phyloP scores from a whole-genome alignment of 352 stramenopile species.

The Pythium aphanidermatum region DNA sequence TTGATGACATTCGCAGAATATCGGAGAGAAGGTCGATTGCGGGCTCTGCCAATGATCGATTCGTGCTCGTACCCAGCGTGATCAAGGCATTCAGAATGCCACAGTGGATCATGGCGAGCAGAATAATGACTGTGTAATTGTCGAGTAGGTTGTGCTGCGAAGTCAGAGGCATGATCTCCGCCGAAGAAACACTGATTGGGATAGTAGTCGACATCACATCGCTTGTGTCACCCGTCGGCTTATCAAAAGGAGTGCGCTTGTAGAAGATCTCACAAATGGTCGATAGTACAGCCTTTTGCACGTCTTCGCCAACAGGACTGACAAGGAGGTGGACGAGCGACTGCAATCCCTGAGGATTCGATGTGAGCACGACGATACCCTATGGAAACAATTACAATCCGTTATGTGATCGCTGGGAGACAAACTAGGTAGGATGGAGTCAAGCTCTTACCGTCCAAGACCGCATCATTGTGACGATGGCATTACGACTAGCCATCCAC shows the following conservation, averaged over 20 bases:
- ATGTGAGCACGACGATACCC: slow-evolving; percentile 82
- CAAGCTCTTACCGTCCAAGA: slow-evolving; percentile 63
- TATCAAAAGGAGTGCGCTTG: slow-evolving; percentile 81
- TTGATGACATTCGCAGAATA: slow-evolving; percentile 77
- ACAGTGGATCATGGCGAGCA: slow-evolving; percentile 84
- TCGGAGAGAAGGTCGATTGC: slow-evolving; percentile 79
- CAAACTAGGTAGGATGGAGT: not conserved
- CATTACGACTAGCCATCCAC: slow-evolving; percentile 87
- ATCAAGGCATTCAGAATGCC: slow-evolving; percentile 79
- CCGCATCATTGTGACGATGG: slow-evolving; percentile 88
- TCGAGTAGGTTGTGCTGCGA: slow-evolving; percentile 81
- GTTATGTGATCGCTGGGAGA: not conserved
- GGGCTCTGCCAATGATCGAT: slow-evolving; percentile 70
- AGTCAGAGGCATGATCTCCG: slow-evolving; percentile 51
- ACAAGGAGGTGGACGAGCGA: slow-evolving; percentile 84
- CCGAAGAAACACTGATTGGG: slow-evolving; percentile 63
- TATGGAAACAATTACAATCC: slow-evolving; percentile 5
- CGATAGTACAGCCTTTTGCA: slow-evolving; percentile 82
- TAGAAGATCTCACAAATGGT: slow-evolving; percentile 90
- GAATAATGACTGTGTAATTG: slow-evolving; percentile 84
- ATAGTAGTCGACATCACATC: slow-evolving; percentile 42
- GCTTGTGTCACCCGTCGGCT: slow-evolving; percentile 21
- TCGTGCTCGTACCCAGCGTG: slow-evolving; percentile 69
- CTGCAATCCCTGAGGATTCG: slow-evolving; percentile 82
- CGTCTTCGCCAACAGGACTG: slow-evolving; percentile 82